Evolutionary conservation across 306 rosid species (phyloP), one percentile per base, ranked within the genome.

Genomic region (Morella rubra): DNA sequence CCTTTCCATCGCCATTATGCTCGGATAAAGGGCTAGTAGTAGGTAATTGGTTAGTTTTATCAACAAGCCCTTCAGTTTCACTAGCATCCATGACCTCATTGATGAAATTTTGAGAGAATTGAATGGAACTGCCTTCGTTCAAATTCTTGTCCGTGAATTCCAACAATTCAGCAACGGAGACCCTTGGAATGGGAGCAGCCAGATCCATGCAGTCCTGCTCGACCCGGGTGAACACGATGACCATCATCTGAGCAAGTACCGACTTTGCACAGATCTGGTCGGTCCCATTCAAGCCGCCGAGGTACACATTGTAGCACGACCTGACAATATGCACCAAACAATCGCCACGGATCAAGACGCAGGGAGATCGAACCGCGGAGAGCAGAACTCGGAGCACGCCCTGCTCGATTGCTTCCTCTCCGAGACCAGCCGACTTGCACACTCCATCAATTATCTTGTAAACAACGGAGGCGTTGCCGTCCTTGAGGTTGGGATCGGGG

Each of bases 191-290:
- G 45, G 45, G 50, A 55, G 81, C 86, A 76, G 76, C 89, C 89
- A 91, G 83, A 80, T 81, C 88, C 90, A 91, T 77, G 37, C 90
- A 90, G 80, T 92, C 98, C 47, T 89, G 90, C 79, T 96, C 96
- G 22, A 88, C 87, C 80, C 99, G 86, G 71, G 89, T 74, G 82
- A 91, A 96, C 56, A 92, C 93, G 65, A 89, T 84, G 62, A 86
- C 91, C 91, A 92, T 91, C 67, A 96, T 91, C 90, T 96, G 99
- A 52, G 96, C 97, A 58, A 96, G 89, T 78, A 96, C 99, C 14
- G 99, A 89, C 88, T 96, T 96, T 22, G 98, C 99, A 77, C 96
- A 96, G 96, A 96, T 96, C 97, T 96, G 98, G 85, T 92, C 92
- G 71, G 98, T 96, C 3, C 97, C 98, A 61, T 84, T 96, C n/a